These are phyloP conservation scores for Naganishia albida DNA, from an alignment of 1,284 basidiomycete species.

Conservation along the genomic window DNA sequence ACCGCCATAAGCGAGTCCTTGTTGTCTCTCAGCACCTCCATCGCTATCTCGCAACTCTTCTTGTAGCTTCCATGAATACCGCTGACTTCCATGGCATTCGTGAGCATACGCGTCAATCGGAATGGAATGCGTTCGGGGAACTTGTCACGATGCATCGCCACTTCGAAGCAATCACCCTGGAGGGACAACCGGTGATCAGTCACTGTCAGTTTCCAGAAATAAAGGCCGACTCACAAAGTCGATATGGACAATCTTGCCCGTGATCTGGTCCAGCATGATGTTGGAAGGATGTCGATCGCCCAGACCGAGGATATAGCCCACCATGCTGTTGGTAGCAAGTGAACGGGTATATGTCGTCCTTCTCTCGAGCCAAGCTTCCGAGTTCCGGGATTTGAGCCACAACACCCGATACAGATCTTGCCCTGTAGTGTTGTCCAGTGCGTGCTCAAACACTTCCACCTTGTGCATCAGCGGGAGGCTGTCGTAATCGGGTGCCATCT, in stretches of 20 bases:
- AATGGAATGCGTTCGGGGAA: constrained; percentile 99
- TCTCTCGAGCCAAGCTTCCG: constrained; percentile 97
- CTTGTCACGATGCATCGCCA: constrained; percentile 94
- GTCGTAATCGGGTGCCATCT: constrained; percentile 99
- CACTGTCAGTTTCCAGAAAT: not conserved
- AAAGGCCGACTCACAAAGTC: constrained; percentile 66
- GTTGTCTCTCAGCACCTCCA: constrained; percentile 94
- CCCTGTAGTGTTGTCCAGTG: constrained; percentile 96
- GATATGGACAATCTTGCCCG: constrained; percentile 95
- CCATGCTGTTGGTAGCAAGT: constrained; percentile 93
- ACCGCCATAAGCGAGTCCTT: constrained; percentile 98
- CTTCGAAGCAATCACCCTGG: constrained; percentile 85
- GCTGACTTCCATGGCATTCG: constrained; percentile 98
- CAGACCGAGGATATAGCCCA: constrained; percentile 93
- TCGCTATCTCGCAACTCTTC: constrained; percentile 93
- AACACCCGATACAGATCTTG: constrained; percentile 98
- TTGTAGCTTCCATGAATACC: constrained; percentile 98
- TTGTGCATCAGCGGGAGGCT: constrained; percentile 92
- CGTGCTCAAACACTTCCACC: constrained; percentile 99
- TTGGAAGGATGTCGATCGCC: constrained; percentile 99
- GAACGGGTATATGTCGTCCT: constrained; percentile 96
- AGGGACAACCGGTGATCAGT: constrained; percentile 5
- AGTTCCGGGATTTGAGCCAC: constrained; percentile 93
- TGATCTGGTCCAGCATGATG: constrained; percentile 84
- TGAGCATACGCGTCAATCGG: constrained; percentile 96